These are phyloP conservation scores for Lactarius akahatsu DNA, from an alignment of 768 basidiomycete genomes.

Conservation along the genomic window DNA sequence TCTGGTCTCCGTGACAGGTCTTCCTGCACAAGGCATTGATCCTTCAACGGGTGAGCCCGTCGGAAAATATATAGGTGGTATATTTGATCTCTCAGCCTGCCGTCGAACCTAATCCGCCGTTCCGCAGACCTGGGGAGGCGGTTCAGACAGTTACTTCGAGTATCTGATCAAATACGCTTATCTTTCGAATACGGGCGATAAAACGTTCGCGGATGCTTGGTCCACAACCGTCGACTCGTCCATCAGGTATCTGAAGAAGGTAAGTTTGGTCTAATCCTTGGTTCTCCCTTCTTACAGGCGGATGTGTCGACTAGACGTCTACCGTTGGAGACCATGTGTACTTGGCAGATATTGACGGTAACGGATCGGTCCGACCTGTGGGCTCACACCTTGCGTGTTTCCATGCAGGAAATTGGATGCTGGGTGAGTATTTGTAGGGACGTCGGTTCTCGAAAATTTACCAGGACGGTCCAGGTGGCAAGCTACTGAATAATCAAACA, in stretches of 20 bases:
- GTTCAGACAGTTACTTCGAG: conserved; percentile 75
- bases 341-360: conserved; percentile 60
- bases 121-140: conserved; percentile 60
- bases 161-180: conserved; percentile 73
- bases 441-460: not conserved
- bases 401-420: conserved; percentile 72
- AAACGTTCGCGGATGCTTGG: conserved; percentile 64
- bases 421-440: conserved; percentile 42
- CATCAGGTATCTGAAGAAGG: conserved; percentile 56
- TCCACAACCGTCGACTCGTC: conserved; percentile 68
- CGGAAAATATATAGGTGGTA: conserved; percentile 52
- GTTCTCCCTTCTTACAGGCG: not conserved
- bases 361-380: conserved; percentile 50
- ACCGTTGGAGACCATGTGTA: conserved; percentile 62
- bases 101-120: not conserved
- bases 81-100: not conserved
- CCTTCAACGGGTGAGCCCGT: conserved; percentile 49
- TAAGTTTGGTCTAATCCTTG: conserved; percentile 33
- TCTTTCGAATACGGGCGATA: conserved; percentile 62
- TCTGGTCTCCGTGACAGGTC: conserved; percentile 38
- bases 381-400: conserved; percentile 77
- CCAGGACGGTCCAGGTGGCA: conserved; percentile 48
- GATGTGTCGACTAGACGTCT: conserved; percentile 46
- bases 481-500: conserved; percentile 65
- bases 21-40: conserved; percentile 59